Evolutionary conservation across 805 yeast genomes (phyloP).

Genomic region (Teunomyces tritomae): DNA sequence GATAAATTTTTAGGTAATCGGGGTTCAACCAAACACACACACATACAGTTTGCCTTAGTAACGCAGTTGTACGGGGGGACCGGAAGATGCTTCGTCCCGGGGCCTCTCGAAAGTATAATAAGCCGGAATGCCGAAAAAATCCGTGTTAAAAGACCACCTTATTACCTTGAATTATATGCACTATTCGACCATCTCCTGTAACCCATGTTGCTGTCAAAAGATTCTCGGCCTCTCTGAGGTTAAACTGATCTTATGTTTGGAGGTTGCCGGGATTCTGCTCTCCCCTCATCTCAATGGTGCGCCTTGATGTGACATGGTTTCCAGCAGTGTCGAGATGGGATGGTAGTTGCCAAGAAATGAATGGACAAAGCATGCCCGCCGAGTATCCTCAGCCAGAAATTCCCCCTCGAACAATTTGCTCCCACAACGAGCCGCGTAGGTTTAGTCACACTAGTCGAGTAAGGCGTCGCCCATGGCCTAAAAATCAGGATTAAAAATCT

Average conservation of each 20-base stretch:
- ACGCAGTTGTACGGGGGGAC: too few relatives aligned
- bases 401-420: background rate
- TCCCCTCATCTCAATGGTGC: background rate
- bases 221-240: background rate
- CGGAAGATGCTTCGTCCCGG: background rate
- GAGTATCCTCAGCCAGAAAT: background rate
- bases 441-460: background rate
- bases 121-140: background rate
- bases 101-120: background rate
- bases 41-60: too few relatives aligned
- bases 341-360: background rate
- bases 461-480: background rate
- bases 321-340: background rate
- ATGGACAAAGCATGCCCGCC: background rate
- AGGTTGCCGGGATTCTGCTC: background rate
- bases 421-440: background rate
- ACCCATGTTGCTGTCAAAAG: background rate
- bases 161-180: background rate
- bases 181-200: background rate
- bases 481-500: background rate
- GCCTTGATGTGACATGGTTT: background rate
- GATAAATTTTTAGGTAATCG: too few relatives aligned
- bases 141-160: background rate
- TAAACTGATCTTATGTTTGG: background rate
- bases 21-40: too few relatives aligned